Percentiles rank a stretch among this genome's conserved stretches.
These are phyloP conservation scores for Tetrahymena malaccensis DNA, from an alignment of 73 alveolate genomes.

Conservation along the genomic window DNA sequence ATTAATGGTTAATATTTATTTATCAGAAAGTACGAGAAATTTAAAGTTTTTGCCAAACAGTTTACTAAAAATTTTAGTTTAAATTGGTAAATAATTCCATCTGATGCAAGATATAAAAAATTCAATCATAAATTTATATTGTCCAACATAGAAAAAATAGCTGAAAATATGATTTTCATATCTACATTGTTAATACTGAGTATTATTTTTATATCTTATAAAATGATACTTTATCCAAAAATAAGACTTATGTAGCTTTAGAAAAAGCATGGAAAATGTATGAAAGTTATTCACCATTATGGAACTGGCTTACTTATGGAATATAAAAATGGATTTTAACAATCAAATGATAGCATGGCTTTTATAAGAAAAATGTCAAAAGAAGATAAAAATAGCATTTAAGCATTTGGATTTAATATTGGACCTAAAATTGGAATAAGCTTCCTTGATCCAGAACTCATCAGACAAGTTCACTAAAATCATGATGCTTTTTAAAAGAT, in stretches of 20 bases:
- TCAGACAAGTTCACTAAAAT: neutral
- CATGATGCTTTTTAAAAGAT: neutral
- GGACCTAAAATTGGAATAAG: neutral
- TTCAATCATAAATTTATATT: too few relatives aligned
- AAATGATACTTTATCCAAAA: neutral
- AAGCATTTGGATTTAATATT: neutral
- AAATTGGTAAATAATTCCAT: too few relatives aligned
- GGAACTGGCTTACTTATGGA: neutral
- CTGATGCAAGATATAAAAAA: too few relatives aligned
- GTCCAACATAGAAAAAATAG: too few relatives aligned
- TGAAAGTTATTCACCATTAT: neutral
- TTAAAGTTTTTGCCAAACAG: too few relatives aligned
- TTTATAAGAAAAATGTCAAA: neutral
- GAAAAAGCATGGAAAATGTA: neutral
- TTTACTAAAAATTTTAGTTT: too few relatives aligned
- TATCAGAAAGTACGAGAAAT: too few relatives aligned
- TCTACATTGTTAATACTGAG: neutral
- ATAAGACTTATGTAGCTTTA: neutral
- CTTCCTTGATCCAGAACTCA: neutral
- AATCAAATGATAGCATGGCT: neutral
- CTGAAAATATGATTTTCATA: too few relatives aligned
- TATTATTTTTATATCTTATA: too few relatives aligned
- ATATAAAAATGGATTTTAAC: neutral
- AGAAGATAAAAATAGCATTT: too few relatives aligned
- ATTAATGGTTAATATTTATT: too few relatives aligned